Base-by-base conservation (phyloP, 202 grass and related monocot species). In the Brachypodium distachyon region DNA sequence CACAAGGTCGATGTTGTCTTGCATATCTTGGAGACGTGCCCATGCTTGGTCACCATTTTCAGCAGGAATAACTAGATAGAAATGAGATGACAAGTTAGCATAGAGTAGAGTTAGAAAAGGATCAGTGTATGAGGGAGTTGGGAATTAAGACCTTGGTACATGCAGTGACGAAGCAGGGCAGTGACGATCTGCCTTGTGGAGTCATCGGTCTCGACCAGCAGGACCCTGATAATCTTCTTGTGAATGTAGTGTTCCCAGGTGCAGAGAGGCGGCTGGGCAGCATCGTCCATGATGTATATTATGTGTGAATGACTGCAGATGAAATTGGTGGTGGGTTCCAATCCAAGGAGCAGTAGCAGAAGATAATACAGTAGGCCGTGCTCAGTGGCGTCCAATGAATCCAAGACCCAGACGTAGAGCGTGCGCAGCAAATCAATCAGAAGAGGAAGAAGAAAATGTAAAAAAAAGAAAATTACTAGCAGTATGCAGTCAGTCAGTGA, bases 61-160 rank as follows among this genome's bases (percentile, higher is more conserved):
- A 28, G 58, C 84, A 44, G 88, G 83, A 75, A 88, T 84, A 81
- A 97, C 94, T 97, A 77, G 54, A 83, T 21, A 16, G 36, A 46
- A 29, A 26, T 42, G 18, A 46, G 12, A 64, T 2, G 39, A 46
- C n/a, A 2, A 29, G 40, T 67, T 46, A 67, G 64, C 28, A 60
- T n/a, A n/a, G n/a, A n/a, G n/a, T n/a, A n/a, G n/a, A n/a, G n/a
- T n/a, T n/a, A n/a, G n/a, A n/a, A n/a, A n/a, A n/a, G n/a, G n/a
- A n/a, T n/a, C n/a, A 14, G 14, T 60, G 56, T 60, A 29, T 29
- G 19, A 36, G 29, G 18, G 36, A 61, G 58, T n/a, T 14, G 31
- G 59, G 27, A 60, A n/a, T n/a, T n/a, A 77, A 80, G 62, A 97
- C 94, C 94, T 92, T 93, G 79, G 37, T 97, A 97, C 29, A 88